Base-by-base conservation (phyloP, 306 rosid genomes). In the Abrus precatorius region DNA sequence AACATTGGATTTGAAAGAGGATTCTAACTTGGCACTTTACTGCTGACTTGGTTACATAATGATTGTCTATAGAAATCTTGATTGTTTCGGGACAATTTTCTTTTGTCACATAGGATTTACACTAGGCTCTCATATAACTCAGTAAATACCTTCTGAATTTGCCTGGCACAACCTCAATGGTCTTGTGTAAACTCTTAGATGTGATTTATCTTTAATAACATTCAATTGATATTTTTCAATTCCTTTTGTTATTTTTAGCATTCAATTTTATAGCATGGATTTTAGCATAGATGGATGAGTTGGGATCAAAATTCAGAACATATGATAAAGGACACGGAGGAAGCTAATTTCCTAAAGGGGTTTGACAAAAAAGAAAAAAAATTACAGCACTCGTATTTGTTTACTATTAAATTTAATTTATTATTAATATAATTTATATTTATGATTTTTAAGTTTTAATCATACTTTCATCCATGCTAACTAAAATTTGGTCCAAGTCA, bases 1-100 rank as follows among this genome's bases (percentile, higher is more conserved):
- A 71, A 73, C 64, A 70, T 79, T 73, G 85, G 79, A 72, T 79
- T 76, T 85, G 80, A 64, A 83, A 67, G 59, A 79, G 72, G 87
- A 59, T 65, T 79, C 72, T 72, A 70, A 82, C 78, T 82, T 78
- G 72, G 67, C 47, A 76, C 59, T 72, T 80, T 40, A 75, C 74
- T 71, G 65, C 75, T 80, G 69, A 81, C 88, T 59, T 83, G 81
- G 66, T 77, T 64, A 72, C 78, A 53, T 59, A 84, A 78, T 56
- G 40, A 73, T 68, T 84, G 83, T 89, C 79, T 72, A 74, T 85
- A 77, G 86, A 76, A 75, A 72, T 71, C 34, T 62, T 66, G 9
- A 33, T 78, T 80, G 68, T 79, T 77, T 72, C 69, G 27, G 10
- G 12, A 45, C 78, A 77, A 41, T 67, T 73, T 55, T 73, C 63